phyloP scores from a whole-genome alignment of 352 stramenopile genomes.

The Pythium sukuiense region DNA sequence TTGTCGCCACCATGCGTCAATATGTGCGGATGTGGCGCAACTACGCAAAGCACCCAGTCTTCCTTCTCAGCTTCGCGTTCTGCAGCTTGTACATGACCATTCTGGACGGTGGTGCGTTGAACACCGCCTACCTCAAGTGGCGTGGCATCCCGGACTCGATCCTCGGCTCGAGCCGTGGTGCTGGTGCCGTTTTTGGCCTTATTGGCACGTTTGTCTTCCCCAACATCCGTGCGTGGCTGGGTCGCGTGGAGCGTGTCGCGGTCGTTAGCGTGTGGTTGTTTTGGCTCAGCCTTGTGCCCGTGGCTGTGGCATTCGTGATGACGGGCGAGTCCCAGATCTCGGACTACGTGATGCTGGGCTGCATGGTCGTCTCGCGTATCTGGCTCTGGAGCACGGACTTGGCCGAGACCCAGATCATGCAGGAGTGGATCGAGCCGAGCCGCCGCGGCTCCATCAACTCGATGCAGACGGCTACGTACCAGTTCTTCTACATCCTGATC shows the following conservation, averaged over 20 bases:
- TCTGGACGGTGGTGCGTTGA: slow-evolving; percentile 24
- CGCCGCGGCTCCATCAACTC: slow-evolving; percentile 29
- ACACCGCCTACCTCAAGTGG: slow-evolving; percentile 33
- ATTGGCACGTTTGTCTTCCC: slow-evolving; percentile 29
- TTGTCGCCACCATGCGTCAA: slow-evolving; percentile 6
- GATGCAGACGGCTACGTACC: slow-evolving; percentile 29
- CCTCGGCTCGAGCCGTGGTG: slow-evolving; percentile 21
- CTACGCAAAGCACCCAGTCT: slow-evolving; percentile 23
- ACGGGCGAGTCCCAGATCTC: slow-evolving; percentile 23
- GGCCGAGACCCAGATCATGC: slow-evolving; percentile 31
- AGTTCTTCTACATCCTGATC: slow-evolving; percentile 28
- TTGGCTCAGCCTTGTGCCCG: slow-evolving; percentile 24
- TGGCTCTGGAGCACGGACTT: slow-evolving; percentile 31
- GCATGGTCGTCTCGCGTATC: slow-evolving; percentile 20
- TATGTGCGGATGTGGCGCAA: slow-evolving; percentile 25
- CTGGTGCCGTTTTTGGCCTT: slow-evolving; percentile 20
- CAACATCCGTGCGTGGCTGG: slow-evolving; percentile 18
- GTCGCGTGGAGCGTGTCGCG: slow-evolving; percentile 21
- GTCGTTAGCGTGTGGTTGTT: slow-evolving; percentile 30
- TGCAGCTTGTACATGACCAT: slow-evolving; percentile 31
- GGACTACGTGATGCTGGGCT: slow-evolving; percentile 29
- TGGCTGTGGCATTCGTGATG: slow-evolving; percentile 19
- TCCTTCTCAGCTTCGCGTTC: slow-evolving; percentile 28
- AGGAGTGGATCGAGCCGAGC: slow-evolving; percentile 28
- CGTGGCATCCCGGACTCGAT: slow-evolving; percentile 27